Conservation (phyloP, 2,329 filamentous ascomycete species). For the Talaromyces atroroseus region DNA sequence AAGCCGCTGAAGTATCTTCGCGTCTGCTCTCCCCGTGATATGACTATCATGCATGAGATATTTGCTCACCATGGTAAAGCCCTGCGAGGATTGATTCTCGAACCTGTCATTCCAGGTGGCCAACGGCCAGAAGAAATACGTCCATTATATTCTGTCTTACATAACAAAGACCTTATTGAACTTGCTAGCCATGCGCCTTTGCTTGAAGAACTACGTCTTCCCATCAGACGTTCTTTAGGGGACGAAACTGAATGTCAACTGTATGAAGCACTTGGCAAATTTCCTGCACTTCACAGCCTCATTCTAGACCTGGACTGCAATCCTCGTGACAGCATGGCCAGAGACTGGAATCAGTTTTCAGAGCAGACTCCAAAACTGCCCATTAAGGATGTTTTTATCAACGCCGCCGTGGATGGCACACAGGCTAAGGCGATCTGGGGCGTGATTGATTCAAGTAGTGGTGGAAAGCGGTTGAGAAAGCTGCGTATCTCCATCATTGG, state of each 20-base stretch:
- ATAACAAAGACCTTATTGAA: slow-evolving; percentile 1
- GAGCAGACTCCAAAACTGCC: background rate
- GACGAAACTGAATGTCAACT: slow-evolving; percentile 14
- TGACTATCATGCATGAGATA: background rate
- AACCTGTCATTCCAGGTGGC: background rate
- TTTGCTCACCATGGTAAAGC: background rate
- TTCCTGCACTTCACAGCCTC: slow-evolving; percentile 13
- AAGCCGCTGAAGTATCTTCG: slow-evolving; percentile 6
- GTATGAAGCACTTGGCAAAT: slow-evolving; percentile 14
- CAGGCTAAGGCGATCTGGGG: slow-evolving; percentile 13
- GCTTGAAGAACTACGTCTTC: slow-evolving; percentile 14
- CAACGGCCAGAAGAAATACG: background rate
- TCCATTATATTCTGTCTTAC: background rate
- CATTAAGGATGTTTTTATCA: slow-evolving; percentile 7
- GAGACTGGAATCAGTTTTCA: slow-evolving; percentile 5
- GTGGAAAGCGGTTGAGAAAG: background rate
- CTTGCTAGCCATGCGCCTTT: slow-evolving; percentile 7
- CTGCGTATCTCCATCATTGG: background rate
- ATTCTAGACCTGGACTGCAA: slow-evolving; percentile 6
- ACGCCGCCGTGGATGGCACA: slow-evolving; percentile 15
- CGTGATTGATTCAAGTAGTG: slow-evolving; percentile 3
- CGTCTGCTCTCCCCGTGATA: slow-evolving; percentile 3
- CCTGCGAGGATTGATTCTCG: background rate
- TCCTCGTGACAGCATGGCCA: background rate
- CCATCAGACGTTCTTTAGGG: slow-evolving; percentile 11